Evolutionary conservation across 441 rosid genomes (phyloP), one percentile per base, ranked within the genome.

Genomic region (Macaranga tanarius): DNA sequence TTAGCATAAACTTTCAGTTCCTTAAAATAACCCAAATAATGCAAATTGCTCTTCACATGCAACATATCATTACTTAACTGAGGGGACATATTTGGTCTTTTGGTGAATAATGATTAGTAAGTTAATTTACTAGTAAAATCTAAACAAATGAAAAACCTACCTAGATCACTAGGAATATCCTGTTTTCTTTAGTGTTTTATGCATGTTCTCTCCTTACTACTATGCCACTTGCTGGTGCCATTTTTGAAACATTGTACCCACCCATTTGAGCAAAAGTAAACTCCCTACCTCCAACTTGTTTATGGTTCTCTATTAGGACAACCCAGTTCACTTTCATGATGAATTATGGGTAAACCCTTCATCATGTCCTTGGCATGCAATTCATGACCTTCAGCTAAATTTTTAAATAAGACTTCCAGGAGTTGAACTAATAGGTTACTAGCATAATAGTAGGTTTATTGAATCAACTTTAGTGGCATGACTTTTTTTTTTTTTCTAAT

Each of bases 1-100:
- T 52, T 28, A 54, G 64, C 15, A 17, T 63, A 31, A 62, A 25
- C 61, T 40, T 40, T 16, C 26, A 63, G n/a, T 11, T 20, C 11
- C 59, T n/a, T 17, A 26, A 73, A 48, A 60, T 23, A 58, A 59
- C 2, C 44, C 38, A 56, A 66, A 48, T 47, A 55, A 51, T 72
- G 62, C 9, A 50, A 61, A 42, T 61, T 68, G 69, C 38, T n/a
- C 48, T 23, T 65, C 76, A 64, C 70, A 66, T 57, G 66, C 67
- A 50, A 66, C 6, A 62, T 62, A 72, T 62, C 4, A 62, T 72
- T 62, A 13, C 71, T 9, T 22, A 26, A 57, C 23, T 57, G 34
- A 20, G 40, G 65, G 76, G 65, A 45, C 45, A 55, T 15, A 12
- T 1, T 34, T 65, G 40, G 26, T 59, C 58, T 59, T 38, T 20